A percentile compares a stretch with the other conserved stretches of the same genome.
phyloP scores from a whole-genome alignment of 1,139 yeast genomes.

The Debaryomyces psychrophilus region DNA sequence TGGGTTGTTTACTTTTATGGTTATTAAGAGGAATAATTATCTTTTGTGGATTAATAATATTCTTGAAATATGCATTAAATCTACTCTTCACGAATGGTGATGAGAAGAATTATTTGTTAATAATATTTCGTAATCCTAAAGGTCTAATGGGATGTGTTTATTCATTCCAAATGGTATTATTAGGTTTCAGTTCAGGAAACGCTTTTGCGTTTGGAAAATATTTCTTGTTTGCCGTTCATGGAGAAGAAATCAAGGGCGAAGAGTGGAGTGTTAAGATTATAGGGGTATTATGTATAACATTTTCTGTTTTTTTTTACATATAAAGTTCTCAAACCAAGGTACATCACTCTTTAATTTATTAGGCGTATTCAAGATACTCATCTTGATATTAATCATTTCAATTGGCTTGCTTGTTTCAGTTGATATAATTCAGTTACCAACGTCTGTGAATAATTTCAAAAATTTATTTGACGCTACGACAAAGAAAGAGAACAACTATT shows the following conservation, averaged over 20 bases:
- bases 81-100: conserved; percentile 53
- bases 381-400: conserved; percentile 41
- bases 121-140: conserved; percentile 40
- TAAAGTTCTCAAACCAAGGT: conserved; percentile 43
- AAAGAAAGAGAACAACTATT: conserved; percentile 19
- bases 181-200: conserved; percentile 55
- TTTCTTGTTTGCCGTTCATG: conserved; percentile 40
- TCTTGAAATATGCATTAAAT: conserved; percentile 51
- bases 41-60: conserved; percentile 50
- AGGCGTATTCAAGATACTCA: conserved; percentile 46
- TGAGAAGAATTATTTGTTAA: conserved; percentile 51
- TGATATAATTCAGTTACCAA: conserved; percentile 29
- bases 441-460: conserved; percentile 29
- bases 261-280: conserved; percentile 39
- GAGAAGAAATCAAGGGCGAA: conserved; percentile 22
- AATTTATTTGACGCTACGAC: conserved; percentile 13
- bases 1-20: conserved; percentile 42
- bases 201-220: conserved; percentile 56
- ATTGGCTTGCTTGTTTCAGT: conserved; percentile 38
- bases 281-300: conserved; percentile 50
- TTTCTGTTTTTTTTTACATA: conserved; percentile 44
- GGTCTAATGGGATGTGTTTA: conserved; percentile 48
- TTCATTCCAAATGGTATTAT: conserved; percentile 49
- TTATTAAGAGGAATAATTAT: conserved; percentile 48
- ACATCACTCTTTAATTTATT: conserved; percentile 46